phyloP scores from a whole-genome alignment of 139 green algal species.

The Chlamydomonas sp. region DNA sequence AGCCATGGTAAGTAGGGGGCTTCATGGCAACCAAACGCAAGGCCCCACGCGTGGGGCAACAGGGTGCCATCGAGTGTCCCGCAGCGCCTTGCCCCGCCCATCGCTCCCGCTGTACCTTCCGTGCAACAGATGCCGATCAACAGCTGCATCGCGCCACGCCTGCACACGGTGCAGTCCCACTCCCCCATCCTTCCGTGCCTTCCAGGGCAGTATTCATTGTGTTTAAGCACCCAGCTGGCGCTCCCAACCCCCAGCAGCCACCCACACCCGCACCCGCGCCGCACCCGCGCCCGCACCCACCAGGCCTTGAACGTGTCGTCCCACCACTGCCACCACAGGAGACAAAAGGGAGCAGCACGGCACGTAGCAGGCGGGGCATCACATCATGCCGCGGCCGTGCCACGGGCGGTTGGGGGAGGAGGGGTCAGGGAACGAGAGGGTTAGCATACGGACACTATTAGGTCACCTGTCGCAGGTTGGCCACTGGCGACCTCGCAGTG shows the following conservation, averaged over 20 bases:
- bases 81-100: no score
- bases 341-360: no score
- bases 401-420: no score
- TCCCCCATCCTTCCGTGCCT: background rate
- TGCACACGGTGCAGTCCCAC: no score
- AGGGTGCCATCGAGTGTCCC: background rate
- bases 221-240: no score
- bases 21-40: background rate
- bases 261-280: background rate
- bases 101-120: no score
- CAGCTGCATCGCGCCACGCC: no score
- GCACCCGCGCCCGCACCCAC: background rate
- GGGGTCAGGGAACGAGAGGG: background rate
- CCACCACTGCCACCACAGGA: constrained; percentile 14
- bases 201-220: background rate
- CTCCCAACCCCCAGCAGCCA: background rate
- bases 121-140: no score
- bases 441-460: background rate
- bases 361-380: no score
- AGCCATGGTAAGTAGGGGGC: background rate
- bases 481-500: background rate
- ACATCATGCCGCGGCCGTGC: no score
- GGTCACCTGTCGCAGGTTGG: background rate
- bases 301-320: constrained; percentile 30
- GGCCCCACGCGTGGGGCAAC: background rate